Evolutionary conservation across 495 filamentous ascomycete genomes (phyloP).

Genomic region (Lophium mytilinum): DNA sequence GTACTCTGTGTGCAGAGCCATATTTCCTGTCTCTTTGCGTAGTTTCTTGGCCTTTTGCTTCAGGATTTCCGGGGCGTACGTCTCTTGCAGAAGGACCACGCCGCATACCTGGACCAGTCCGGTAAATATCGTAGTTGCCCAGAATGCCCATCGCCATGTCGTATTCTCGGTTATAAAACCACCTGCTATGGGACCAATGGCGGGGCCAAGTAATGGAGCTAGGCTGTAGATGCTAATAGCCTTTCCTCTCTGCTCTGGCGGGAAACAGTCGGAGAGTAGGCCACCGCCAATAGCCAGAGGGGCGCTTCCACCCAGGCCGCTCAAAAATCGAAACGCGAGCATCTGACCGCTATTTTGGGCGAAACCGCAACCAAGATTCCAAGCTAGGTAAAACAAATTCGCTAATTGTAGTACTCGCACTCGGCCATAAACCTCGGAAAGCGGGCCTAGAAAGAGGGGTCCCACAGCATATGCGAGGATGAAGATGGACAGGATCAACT

Average conservation of each 20-base stretch:
- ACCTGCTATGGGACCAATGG: conserved; percentile 36
- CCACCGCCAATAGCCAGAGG: conserved; percentile 37
- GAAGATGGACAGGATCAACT: conserved; percentile 63
- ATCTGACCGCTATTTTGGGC: conserved; percentile 30
- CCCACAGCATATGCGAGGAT: conserved; percentile 66
- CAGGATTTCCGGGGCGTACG: conserved; percentile 59
- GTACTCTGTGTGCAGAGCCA: conserved; percentile 52
- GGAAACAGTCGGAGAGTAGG: conserved; percentile 33
- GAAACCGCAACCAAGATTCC: conserved; percentile 37
- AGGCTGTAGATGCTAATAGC: conserved; percentile 35
- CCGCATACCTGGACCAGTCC: conserved; percentile 54
- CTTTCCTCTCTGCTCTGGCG: conserved; percentile 34
- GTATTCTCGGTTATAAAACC: conserved; percentile 57
- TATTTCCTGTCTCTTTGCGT: conserved; percentile 57
- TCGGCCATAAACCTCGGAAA: conserved; percentile 36
- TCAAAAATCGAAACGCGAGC: conserved; percentile 36
- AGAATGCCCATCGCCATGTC: conserved; percentile 39
- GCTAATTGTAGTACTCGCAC: conserved; percentile 31
- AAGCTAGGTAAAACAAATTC: conserved; percentile 36
- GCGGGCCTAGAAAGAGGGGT: conserved; percentile 34
- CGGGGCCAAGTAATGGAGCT: conserved; percentile 35
- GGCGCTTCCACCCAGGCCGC: conserved; percentile 35
- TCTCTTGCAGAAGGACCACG: conserved; percentile 55
- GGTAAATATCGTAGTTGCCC: conserved; percentile 49
- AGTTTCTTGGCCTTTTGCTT: conserved; percentile 47